Conservation (phyloP, 2,329 filamentous ascomycete genomes). For the Xylaria digitata region DNA sequence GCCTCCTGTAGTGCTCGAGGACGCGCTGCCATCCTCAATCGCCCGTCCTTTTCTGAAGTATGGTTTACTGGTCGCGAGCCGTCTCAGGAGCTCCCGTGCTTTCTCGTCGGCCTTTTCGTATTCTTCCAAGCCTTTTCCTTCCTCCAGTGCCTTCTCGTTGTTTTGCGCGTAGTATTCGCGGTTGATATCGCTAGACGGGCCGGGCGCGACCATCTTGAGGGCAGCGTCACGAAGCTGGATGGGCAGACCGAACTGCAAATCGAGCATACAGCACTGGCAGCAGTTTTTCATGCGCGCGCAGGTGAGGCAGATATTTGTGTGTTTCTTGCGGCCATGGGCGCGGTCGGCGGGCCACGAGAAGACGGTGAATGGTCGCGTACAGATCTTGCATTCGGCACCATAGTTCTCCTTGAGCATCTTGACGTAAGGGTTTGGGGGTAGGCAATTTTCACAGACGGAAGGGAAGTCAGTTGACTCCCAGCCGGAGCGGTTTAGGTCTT, state of each 20-base stretch:
- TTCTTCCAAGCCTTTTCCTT: slow-evolving; percentile 85
- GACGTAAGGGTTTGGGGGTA: slow-evolving; percentile 96
- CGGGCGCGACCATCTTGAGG: slow-evolving; percentile 96
- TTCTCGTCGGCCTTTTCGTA: slow-evolving; percentile 99
- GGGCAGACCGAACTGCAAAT: slow-evolving; percentile 93
- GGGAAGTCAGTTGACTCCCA: slow-evolving; percentile 96
- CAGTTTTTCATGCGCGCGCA: slow-evolving; percentile 98
- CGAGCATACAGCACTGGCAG: slow-evolving; percentile 98
- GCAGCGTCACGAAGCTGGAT: slow-evolving; percentile 96
- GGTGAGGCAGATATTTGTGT: slow-evolving; percentile 94
- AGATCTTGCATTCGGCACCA: slow-evolving; percentile 87
- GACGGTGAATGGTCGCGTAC: slow-evolving; percentile 93
- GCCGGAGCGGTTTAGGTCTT: slow-evolving; percentile 92
- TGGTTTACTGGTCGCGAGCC: slow-evolving; percentile 90
- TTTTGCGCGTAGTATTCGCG: slow-evolving; percentile 98
- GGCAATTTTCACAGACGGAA: slow-evolving; percentile 89
- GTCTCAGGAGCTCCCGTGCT: slow-evolving; percentile 84
- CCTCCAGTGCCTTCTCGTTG: slow-evolving; percentile 94
- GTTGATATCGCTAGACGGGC: slow-evolving; percentile 92
- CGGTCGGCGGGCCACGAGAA: slow-evolving; percentile 96
- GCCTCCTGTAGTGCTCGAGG: slow-evolving; percentile 53
- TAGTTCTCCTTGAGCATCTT: slow-evolving; percentile 99
- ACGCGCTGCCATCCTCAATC: slow-evolving; percentile 67
- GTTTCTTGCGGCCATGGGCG: slow-evolving; percentile 86
- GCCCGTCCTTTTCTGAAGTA: slow-evolving; percentile 91